Base-by-base conservation (phyloP, 2,329 filamentous ascomycete species). In the Pseudocercospora cruenta region DNA sequence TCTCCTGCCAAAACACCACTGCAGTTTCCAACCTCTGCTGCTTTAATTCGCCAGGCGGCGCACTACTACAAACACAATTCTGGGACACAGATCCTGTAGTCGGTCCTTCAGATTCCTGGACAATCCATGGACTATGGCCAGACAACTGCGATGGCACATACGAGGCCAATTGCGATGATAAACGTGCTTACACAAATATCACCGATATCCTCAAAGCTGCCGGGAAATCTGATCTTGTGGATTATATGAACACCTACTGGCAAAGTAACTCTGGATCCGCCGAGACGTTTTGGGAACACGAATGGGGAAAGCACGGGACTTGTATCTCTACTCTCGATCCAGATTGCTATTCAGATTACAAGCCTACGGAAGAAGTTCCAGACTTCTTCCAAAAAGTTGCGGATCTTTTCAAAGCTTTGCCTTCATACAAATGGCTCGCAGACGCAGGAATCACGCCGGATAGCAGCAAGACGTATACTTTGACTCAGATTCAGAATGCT, bases 1-100 rank as follows among this genome's bases (percentile, higher is more conserved):
- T 90, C 60, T 90, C 87, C 72, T 92, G 90, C 74, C 85, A 88
- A 64, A 89, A 89, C 73, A 86, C 84, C 5, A 87, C 87, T 2
- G 78, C 79, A 7, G 84, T 86, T n/a, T 76, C 83, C 59, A 83
- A 93, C 73, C 85, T 88, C 6, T 93, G 91, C 81, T 93, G 91
- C 79, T 91, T 92, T 81, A 91, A 91, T 73, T 83, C 86, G 22
- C 90, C 90, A 0, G 88, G 90, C 3, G 91, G 91, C 7, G 86
- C 91, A 68, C 80, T 93, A 53, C 83, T 93, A 4, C 86, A 88
- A 77, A 93, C 91, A 1, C 91, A 93, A 72, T 93, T 93, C 79
- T 93, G 91, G 91, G 90, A 93, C 74, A 85, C 87, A 0, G 76
- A 85, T 65, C 90, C 90, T 1, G 80, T 84, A 1, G 85, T 87